A percentile compares a stretch with the other conserved stretches of the same genome.
phyloP scores from a whole-genome alignment of 31 red algal genomes.

The Asparagopsis taxiformis region DNA sequence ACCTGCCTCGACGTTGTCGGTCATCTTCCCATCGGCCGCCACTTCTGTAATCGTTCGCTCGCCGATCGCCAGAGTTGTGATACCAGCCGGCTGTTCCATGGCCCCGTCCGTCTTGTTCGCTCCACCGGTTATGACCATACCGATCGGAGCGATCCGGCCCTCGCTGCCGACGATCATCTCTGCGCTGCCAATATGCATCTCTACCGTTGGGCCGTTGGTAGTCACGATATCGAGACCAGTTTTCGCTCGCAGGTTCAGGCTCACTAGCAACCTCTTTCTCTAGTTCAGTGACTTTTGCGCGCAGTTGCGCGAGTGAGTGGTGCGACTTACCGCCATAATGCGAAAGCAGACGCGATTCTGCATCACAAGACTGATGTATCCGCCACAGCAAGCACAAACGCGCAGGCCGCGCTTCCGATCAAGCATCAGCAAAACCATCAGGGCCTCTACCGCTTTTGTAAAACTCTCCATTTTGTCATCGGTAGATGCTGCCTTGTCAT shows the following conservation, averaged over 20 bases:
- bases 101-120: slow-evolving; percentile 15
- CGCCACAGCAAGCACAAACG: slow-evolving; percentile 85
- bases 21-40: slow-evolving; percentile 30
- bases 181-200: slow-evolving; percentile 11
- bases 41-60: slow-evolving; percentile 10
- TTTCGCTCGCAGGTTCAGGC: slow-evolving; percentile 5
- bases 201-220: slow-evolving; percentile 12
- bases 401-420: slow-evolving; percentile 73
- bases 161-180: slow-evolving; percentile 5
- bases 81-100: too few species aligned
- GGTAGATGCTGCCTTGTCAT: slow-evolving; percentile 1
- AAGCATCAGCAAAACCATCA: slow-evolving; percentile 59
- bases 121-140: slow-evolving; percentile 11
- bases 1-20: slow-evolving; percentile 21
- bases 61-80: too few species aligned
- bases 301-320: slow-evolving; percentile 47
- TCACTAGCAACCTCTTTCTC: slow-evolving; percentile 25
- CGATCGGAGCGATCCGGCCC: too few species aligned
- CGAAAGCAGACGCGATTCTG: slow-evolving; percentile 64
- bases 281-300: slow-evolving; percentile 44
- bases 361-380: slow-evolving; percentile 74
- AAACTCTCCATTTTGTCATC: slow-evolving; percentile 50
- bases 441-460: slow-evolving; percentile 37
- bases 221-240: not conserved
- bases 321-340: slow-evolving; percentile 90